phyloP scores from a whole-genome alignment of 441 rosid species.

The Gossypium armourianum region DNA sequence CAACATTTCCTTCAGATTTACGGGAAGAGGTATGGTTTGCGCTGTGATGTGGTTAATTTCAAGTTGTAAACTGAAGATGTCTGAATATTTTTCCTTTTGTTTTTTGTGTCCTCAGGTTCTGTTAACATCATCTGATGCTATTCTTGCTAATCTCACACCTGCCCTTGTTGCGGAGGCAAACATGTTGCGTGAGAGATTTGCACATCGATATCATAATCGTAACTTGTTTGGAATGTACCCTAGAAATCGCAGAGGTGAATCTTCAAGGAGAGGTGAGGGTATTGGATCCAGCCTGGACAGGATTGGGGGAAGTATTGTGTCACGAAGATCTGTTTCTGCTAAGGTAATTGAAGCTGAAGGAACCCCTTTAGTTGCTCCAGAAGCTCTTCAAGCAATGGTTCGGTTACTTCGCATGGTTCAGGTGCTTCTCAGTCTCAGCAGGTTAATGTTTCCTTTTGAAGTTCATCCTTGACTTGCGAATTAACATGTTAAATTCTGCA shows the following conservation, averaged over 20 bases:
- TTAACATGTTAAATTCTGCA: slow-evolving; percentile 27
- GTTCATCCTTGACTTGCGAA: slow-evolving; percentile 1
- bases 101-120: slow-evolving; percentile 51
- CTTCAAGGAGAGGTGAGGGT: slow-evolving; percentile 81
- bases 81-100: neutral
- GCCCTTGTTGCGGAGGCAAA: slow-evolving; percentile 98
- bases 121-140: slow-evolving; percentile 88
- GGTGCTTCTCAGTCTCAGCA: slow-evolving; percentile 30
- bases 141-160: slow-evolving; percentile 93
- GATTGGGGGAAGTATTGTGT: slow-evolving; percentile 40
- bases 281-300: slow-evolving; percentile 55
- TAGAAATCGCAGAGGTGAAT: slow-evolving; percentile 85
- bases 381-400: slow-evolving; percentile 76
- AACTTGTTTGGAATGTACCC: slow-evolving; percentile 86
- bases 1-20: slow-evolving; percentile 89
- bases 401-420: slow-evolving; percentile 87
- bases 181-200: slow-evolving; percentile 94
- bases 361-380: slow-evolving; percentile 68
- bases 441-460: neutral
- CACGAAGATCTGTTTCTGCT: slow-evolving; percentile 55
- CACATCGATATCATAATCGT: slow-evolving; percentile 78
- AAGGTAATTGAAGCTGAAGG: slow-evolving; percentile 87
- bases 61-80: neutral
- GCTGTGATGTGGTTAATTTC: slow-evolving; percentile 6
- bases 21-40: slow-evolving; percentile 71